Base-by-base conservation (phyloP, 2,329 filamentous ascomycete species). In the Diatrype stigma region DNA sequence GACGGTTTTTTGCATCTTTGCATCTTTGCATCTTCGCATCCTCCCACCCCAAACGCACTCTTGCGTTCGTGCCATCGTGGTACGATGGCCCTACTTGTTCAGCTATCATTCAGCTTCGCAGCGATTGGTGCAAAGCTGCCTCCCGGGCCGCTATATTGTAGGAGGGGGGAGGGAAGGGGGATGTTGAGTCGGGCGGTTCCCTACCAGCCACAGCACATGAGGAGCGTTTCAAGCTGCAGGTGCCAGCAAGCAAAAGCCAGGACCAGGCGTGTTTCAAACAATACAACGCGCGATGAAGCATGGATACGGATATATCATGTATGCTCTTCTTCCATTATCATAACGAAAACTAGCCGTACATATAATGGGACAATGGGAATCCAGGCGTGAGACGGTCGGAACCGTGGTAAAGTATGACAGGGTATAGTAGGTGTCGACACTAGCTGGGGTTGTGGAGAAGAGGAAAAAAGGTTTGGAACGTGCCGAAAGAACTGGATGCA, bases 381-480 rank as follows among this genome's bases (percentile, higher is more conserved):
- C 21, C 12, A 28, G 40, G 22, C 21, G 21, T 17, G 40, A 44
- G 40, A 44, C 40, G 40, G 21, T 44, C 22, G 21, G 40, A 23
- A 44, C 40, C 40, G 40, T 44, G 40, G 40, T 44, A 26, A 44
- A 21, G 40, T 23, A 44, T 44, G n/a, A 23, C 40, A 44, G 40
- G 40, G 40, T 7, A 28, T 12, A 42, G 7, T 26, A 28, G 57
- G 56, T 56, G 50, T 30, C 21, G 21, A 38, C 19, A 34, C 23
- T 45, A 52, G 55, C 51, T 57, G 51, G 49, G 52, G 54, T 53
- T 52, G 51, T 53, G 52, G 55, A 55, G 54, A 53, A 53, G 53
- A 52, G 53, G 50, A 56, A 51, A 52, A 55, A 52, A 60, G 59
- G 56, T 50, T 64, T 65, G 63, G 65, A 66, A 65, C 61, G 58